Evolutionary conservation across 1,284 basidiomycete genomes (phyloP), one percentile per base, ranked within the genome.

Genomic region (Trametes polyzona): DNA sequence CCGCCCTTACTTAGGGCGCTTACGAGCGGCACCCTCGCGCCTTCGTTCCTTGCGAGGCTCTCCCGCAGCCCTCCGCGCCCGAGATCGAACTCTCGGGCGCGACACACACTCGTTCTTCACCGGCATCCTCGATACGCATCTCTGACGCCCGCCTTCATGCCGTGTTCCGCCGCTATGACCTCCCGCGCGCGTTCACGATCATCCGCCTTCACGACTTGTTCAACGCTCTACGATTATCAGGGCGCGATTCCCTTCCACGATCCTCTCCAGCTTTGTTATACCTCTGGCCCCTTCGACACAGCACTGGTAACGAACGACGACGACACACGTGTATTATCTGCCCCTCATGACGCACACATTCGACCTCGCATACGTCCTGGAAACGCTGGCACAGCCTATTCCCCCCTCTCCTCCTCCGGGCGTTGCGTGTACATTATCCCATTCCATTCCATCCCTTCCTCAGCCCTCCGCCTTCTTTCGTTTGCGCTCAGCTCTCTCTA

Each of bases 21-120:
- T 46, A 9, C 41, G 7, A 47, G 47, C 60, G 47, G 35, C 50
- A 41, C 35, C 56, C 59, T 12, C 57, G 52, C 51, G 41, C 44
- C 32, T 53, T 61, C 44, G 47, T 57, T 55, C 39, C 16, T 26
- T 40, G 44, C 61, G 47, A 37, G 42, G 44, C 37, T 41, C 44
- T 37, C 29, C 44, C 39, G 29, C 50, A 24, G 42, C 47, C 26
- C 43, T 46, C 30, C 47, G 39, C 37, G 52, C 47, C 49, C 46
- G n/a, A n/a, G n/a, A n/a, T n/a, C n/a, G n/a, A n/a, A n/a, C 36
- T 36, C 50, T 23, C 44, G 40, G 21, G 19, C 47, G 23, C 30
- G 50, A 47, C 56, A 11, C 60, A 62, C 61, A n/a, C 54, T 62
- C 57, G 11, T 57, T 62, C 37, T 54, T 57, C 54, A 32, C 14